Evolutionary conservation across 176 grass and related monocot species (phyloP).

Genomic region (Phyllostachys edulis): DNA sequence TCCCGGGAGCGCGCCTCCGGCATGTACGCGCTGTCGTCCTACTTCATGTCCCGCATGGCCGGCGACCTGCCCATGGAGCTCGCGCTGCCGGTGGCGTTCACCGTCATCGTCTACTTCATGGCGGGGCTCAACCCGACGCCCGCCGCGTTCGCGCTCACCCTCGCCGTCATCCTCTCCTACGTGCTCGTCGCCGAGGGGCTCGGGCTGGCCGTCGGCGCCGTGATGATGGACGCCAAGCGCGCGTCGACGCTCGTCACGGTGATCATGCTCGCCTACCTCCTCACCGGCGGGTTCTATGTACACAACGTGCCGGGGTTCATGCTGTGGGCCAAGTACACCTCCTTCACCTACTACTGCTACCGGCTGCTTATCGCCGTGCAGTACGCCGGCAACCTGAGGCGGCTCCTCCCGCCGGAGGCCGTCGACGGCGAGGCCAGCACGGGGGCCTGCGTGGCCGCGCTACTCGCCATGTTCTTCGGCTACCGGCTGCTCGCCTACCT

Average conservation of each 20-base stretch:
- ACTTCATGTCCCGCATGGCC: constrained; percentile 76
- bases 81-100: constrained; percentile 65
- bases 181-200: constrained; percentile 83
- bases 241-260: constrained; percentile 76
- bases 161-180: constrained; percentile 61
- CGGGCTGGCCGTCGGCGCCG: constrained; percentile 69
- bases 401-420: constrained; percentile 15
- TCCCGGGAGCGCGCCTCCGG: constrained; percentile 67
- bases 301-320: constrained; percentile 70
- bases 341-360: constrained; percentile 96
- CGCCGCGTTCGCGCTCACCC: constrained; percentile 62
- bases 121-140: constrained; percentile 63
- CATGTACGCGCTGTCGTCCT: constrained; percentile 92
- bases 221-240: constrained; percentile 90
- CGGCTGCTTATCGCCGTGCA: constrained; percentile 76
- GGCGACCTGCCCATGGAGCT: constrained; percentile 98
- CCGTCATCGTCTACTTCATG: constrained; percentile 86
- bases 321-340: constrained; percentile 87
- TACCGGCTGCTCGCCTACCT: constrained; percentile 79
- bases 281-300: constrained; percentile 92
- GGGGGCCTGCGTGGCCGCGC: constrained; percentile 27
- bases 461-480: constrained; percentile 72
- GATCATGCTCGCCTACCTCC: constrained; percentile 86
- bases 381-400: constrained; percentile 36
- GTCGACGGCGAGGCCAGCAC: constrained; percentile 29